Evolutionary conservation across 768 basidiomycete genomes (phyloP).

Genomic region (Sarcomyxa edulis): DNA sequence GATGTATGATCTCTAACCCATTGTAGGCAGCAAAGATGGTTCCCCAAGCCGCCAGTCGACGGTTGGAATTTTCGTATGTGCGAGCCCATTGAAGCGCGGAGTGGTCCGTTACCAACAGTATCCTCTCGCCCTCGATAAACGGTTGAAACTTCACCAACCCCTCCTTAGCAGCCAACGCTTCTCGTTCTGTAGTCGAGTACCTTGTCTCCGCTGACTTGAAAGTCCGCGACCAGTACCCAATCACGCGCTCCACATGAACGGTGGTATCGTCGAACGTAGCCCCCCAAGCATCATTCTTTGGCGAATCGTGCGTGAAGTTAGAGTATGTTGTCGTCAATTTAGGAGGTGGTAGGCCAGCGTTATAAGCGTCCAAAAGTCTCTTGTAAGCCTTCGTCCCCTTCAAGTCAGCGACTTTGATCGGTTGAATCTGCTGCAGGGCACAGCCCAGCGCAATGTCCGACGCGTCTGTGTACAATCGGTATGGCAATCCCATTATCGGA

Average conservation of each 20-base stretch:
- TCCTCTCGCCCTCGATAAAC: no score
- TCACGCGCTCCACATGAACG: constrained; percentile 21
- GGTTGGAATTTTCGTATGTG: no score
- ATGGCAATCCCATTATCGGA: constrained; percentile 17
- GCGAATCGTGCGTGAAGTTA: constrained; percentile 17
- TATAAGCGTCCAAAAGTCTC: constrained; percentile 13
- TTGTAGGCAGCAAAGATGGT: constrained; percentile 27
- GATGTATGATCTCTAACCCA: constrained; percentile 22
- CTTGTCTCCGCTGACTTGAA: constrained; percentile 24
- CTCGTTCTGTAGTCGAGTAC: constrained; percentile 16
- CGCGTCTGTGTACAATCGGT: no score
- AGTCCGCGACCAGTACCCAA: no score
- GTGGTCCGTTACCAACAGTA: no score
- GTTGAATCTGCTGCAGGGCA: no score
- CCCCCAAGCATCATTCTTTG: constrained; percentile 12
- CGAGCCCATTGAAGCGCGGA: no score
- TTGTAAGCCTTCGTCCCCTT: constrained; percentile 22
- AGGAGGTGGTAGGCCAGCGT: constrained; percentile 14
- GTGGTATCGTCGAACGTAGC: constrained; percentile 15
- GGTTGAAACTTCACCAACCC: no score
- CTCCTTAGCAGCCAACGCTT: constrained; percentile 23
- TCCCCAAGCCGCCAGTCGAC: no score
- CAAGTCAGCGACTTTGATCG: constrained; percentile 18
- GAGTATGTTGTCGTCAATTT: constrained; percentile 11
- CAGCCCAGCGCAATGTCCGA: constrained; percentile 22